Base-by-base conservation (phyloP, 2,329 filamentous ascomycete genomes). In the Hypoxylon sp. region DNA sequence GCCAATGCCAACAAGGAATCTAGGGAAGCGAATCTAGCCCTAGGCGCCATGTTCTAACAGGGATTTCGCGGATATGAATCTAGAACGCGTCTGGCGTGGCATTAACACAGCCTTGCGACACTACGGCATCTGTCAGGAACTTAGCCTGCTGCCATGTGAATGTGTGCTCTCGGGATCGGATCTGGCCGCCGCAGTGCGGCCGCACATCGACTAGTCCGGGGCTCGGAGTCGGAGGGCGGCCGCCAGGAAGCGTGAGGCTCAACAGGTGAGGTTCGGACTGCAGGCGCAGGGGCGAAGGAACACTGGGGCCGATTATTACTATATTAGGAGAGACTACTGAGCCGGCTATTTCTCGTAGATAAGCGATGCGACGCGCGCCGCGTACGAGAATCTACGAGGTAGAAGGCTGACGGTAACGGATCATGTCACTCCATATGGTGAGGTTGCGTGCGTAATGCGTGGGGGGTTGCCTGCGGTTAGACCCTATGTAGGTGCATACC, bases 11-110 rank as follows among this genome's bases (percentile, higher is more conserved):
- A 35, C 13, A 13, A n/a, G 14, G 17, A 33, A 50, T 40, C 22
- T 74, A 69, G 67, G 69, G 69, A 70, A 48, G 30, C 31, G 11
- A 68, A 69, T 61, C 51, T 66, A 44, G 71, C 42, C 13, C 58
- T 58, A n/a, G 69, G 56, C 59, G 42, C 40, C 59, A 64, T 69
- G 58, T 72, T 59, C 25, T 5, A 27, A 4, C 44, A 59, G 35
- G 68, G 71, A 14, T 61, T 72, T 60, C 20, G 49, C 53, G 11
- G 63, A 66, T 25, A 67, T 70, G 64, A 27, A 5, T 25, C 64
- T 69, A 27, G 64, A 61, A 42, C 59, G 51, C 37, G 53, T 27
- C 11, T 46, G 44, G 44, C 56, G 50, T 42, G 55, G 53, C 2
- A 30, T 57, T 10, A 51, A 57, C 10, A 20, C 20, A 8, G 49